Evolutionary conservation across 2,329 filamentous ascomycete genomes (phyloP).

Genomic region (Lecanosticta acicola): DNA sequence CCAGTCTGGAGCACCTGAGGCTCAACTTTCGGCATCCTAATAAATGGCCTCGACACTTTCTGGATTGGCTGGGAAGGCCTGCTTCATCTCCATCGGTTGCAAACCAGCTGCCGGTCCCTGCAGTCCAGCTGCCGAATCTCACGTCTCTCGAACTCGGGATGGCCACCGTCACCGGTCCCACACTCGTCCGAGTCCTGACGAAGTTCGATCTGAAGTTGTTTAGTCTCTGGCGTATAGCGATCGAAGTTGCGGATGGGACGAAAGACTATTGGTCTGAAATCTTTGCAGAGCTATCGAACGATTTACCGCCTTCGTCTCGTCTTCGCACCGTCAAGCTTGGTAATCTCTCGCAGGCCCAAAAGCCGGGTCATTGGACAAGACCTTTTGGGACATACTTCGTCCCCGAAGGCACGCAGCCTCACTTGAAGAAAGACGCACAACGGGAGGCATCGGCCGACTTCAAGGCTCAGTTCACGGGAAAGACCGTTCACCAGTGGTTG

Average conservation of each 20-base stretch:
- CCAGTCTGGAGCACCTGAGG: conserved; percentile 18
- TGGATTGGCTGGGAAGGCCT: conserved; percentile 11
- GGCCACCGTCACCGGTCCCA: conserved; percentile 3
- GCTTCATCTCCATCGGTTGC: background rate
- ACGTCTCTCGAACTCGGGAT: conserved; percentile 20
- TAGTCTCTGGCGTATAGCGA: conserved; percentile 21
- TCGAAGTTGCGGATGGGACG: background rate
- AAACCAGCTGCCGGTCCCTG: conserved; percentile 2
- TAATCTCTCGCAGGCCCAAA: background rate
- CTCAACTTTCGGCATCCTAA: conserved; percentile 21
- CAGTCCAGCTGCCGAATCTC: conserved; percentile 11
- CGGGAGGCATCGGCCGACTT: background rate
- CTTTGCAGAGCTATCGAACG: conserved; percentile 6
- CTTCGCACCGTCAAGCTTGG: conserved; percentile 9
- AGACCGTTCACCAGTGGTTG: conserved; percentile 6
- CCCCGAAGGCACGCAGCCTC: conserved; percentile 5
- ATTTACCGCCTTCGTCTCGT: background rate
- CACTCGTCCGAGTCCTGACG: conserved; percentile 15
- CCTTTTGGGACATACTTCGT: background rate
- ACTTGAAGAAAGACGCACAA: conserved; percentile 1
- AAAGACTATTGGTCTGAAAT: conserved; percentile 9
- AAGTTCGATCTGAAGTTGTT: conserved; percentile 21
- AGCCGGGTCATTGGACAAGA: background rate
- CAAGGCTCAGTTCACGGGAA: conserved; percentile 4
- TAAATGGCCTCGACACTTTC: background rate